Percentiles rank a stretch among this genome's conserved stretches.
phyloP scores from a whole-genome alignment of 495 filamentous ascomycete genomes.

The Penicillium cinerascens region DNA sequence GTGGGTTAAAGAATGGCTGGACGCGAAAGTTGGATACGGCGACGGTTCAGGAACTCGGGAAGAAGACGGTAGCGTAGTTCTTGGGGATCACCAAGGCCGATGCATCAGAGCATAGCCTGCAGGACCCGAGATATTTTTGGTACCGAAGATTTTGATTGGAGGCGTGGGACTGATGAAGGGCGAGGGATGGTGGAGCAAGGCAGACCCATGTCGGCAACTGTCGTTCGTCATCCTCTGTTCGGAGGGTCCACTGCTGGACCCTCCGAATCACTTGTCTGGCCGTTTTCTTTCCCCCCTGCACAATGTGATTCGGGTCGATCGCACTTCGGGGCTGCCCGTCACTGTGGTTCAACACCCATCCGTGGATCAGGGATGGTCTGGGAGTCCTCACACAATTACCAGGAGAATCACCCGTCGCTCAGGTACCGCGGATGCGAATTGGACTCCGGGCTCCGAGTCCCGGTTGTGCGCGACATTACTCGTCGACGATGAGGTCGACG shows the following conservation, averaged over 20 bases:
- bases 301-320: not conserved
- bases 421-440: constrained; percentile 7
- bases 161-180: constrained; percentile 10
- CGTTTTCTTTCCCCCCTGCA: constrained; percentile 6
- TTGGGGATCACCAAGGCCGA: constrained; percentile 6
- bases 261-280: constrained; percentile 10
- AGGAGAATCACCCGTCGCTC: too few species aligned
- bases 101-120: constrained; percentile 11
- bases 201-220: constrained; percentile 8
- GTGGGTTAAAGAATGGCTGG: not conserved
- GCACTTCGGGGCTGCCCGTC: too few species aligned
- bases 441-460: constrained; percentile 4
- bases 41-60: not conserved
- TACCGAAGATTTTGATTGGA: constrained; percentile 21
- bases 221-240: constrained; percentile 18
- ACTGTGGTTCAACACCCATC: too few species aligned
- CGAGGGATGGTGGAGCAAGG: constrained; percentile 9
- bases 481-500: constrained; percentile 15
- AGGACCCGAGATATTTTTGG: constrained; percentile 30
- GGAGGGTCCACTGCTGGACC: constrained; percentile 17
- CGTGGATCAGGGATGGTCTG: not conserved
- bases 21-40: too few species aligned
- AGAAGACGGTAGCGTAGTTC: not conserved
- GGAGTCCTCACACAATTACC: too few species aligned
- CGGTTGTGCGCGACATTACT: constrained; percentile 14